These are phyloP conservation scores for Debaryomycetaceae sp. DNA, from an alignment of 1,139 yeast species.

Conservation along the genomic window DNA sequence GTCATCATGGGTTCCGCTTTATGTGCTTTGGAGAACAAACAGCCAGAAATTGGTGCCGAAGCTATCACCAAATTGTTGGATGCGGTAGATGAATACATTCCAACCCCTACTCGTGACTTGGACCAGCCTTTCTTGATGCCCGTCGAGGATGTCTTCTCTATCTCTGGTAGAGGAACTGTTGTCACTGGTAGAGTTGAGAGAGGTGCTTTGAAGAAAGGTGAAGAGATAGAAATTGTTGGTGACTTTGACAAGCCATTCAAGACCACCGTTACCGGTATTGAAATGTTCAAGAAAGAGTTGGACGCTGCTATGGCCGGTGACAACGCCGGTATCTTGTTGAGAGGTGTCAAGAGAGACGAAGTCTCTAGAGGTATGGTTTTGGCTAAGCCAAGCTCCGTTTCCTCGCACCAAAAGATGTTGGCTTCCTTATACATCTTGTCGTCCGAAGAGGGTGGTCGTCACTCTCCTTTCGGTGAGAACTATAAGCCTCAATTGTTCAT, in stretches of 20 bases:
- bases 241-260: conserved; percentile 81
- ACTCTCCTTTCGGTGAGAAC: conserved; percentile 93
- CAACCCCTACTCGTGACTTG: conserved; percentile 94
- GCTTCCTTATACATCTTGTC: conserved; percentile 90
- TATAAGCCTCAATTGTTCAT: conserved; percentile 97
- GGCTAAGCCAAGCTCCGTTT: conserved; percentile 87
- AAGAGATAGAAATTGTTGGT: conserved; percentile 96
- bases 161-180: conserved; percentile 99
- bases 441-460: conserved; percentile 99
- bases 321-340: conserved; percentile 94
- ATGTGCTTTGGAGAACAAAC: conserved; percentile 85
- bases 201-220: conserved; percentile 96
- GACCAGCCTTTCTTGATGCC: conserved; percentile 98
- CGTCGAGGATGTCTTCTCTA: conserved; percentile 94
- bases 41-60: conserved; percentile 90
- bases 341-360: conserved; percentile 99
- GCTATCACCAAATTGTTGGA: conserved; percentile 81
- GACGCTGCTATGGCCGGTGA: conserved; percentile 99
- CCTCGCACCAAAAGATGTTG: conserved; percentile 91
- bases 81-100: conserved; percentile 92
- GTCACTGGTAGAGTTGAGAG: conserved; percentile 99
- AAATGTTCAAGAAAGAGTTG: conserved; percentile 98
- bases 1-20: conserved; percentile 98
- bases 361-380: conserved; percentile 97
- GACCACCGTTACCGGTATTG: conserved; percentile 96